A percentile compares a stretch with the other conserved stretches of the same genome.
Evolutionary conservation across 2,329 filamentous ascomycete genomes (phyloP).

Genomic region (Fusarium compactum): DNA sequence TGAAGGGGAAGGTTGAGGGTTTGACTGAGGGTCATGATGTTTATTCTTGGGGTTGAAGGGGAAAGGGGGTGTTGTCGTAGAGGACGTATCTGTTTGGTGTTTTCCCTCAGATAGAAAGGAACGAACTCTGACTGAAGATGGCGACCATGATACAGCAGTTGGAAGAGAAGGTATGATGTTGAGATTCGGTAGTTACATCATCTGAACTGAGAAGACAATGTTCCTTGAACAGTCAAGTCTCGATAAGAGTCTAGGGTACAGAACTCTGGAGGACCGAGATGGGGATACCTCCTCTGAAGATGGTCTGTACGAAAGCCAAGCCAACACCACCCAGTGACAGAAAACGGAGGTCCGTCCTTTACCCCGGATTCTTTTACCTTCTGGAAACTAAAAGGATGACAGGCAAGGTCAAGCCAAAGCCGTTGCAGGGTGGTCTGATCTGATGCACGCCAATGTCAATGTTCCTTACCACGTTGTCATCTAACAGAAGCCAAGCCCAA

Average conservation of each 20-base stretch:
- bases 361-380: constrained; percentile 25
- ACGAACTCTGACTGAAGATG: not conserved
- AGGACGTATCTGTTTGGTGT: constrained; percentile 15
- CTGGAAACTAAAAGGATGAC: constrained; percentile 2
- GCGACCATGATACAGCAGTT: not conserved
- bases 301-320: not conserved
- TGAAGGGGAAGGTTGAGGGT: constrained; percentile 32
- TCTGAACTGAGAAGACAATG: not conserved
- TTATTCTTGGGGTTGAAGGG: constrained; percentile 30
- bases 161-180: not conserved
- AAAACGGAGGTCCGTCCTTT: not conserved
- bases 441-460: constrained; percentile 21
- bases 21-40: constrained; percentile 40
- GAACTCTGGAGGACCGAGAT: not conserved
- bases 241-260: not conserved
- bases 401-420: constrained; percentile 13
- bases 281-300: not conserved
- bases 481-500: constrained; percentile 12
- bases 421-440: constrained; percentile 31
- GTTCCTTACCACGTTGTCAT: constrained; percentile 6
- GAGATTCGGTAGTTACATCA: not conserved
- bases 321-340: constrained; percentile 1
- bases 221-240: not conserved
- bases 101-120: not conserved
- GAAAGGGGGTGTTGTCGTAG: constrained; percentile 32